Conservation (phyloP, 306 rosid species). For the Trichosanthes truncata region DNA sequence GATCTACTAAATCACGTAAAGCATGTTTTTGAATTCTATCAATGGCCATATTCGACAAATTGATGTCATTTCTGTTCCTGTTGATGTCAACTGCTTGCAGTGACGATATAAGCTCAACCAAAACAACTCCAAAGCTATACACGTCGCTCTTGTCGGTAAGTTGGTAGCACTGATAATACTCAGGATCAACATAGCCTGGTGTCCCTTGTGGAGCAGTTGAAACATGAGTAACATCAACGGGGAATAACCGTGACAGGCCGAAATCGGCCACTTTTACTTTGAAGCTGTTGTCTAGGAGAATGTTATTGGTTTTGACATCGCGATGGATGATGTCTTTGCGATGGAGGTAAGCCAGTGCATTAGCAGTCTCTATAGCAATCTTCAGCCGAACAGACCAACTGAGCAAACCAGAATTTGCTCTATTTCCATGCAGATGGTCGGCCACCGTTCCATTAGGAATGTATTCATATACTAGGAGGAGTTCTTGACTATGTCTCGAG, state of each 20-base stretch:
- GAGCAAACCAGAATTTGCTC: conserved; percentile 27
- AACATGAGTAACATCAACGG: conserved; percentile 60
- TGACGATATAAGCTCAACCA: conserved; percentile 72
- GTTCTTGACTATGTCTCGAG: conserved; percentile 66
- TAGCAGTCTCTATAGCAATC: conserved; percentile 83
- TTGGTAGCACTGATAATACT: conserved; percentile 74
- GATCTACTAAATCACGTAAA: conserved; percentile 62
- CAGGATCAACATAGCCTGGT: conserved; percentile 96
- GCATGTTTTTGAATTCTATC: conserved; percentile 54
- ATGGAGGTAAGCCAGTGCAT: conserved; percentile 78
- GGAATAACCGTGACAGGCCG: conserved; percentile 70
- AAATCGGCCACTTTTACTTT: conserved; percentile 88
- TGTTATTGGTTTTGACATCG: conserved; percentile 82
- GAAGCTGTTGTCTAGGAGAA: conserved; percentile 56
- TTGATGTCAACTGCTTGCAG: conserved; percentile 69
- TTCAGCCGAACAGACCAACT: conserved; percentile 58
- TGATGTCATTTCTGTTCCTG: conserved; percentile 54
- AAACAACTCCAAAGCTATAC: conserved; percentile 84
- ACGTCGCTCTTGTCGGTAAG: conserved; percentile 78
- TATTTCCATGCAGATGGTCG: conserved; percentile 60
- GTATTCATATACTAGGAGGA: conserved; percentile 82
- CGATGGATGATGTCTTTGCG: conserved; percentile 59
- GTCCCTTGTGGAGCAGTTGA: conserved; percentile 98
- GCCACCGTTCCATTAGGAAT: conserved; percentile 87
- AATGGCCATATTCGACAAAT: conserved; percentile 60